A percentile compares a stretch with the other conserved stretches of the same genome.
Evolutionary conservation across 768 basidiomycete genomes (phyloP).

Genomic region (Tubosaeta sp.): DNA sequence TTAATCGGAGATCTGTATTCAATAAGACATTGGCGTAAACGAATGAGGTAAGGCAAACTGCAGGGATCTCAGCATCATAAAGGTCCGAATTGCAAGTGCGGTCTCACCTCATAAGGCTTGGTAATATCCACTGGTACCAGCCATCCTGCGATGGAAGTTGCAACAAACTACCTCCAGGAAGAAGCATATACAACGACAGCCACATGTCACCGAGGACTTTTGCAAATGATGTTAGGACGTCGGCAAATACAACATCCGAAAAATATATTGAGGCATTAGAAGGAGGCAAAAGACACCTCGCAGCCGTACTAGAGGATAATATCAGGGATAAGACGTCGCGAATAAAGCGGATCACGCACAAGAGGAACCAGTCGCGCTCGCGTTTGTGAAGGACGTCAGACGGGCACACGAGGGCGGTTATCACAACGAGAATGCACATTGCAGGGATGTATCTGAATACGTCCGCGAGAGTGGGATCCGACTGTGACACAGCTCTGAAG

Average conservation of each 20-base stretch:
- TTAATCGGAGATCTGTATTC: conserved; percentile 70
- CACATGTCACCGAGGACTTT: conserved; percentile 95
- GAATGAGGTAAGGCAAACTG: conserved; percentile 83
- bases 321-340: not conserved
- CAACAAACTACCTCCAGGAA: conserved; percentile 75
- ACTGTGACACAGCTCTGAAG: conserved; percentile 59
- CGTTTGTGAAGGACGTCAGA: conserved; percentile 60
- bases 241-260: conserved; percentile 89
- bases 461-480: conserved; percentile 61
- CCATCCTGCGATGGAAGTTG: conserved; percentile 58
- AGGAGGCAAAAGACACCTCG: conserved; percentile 71
- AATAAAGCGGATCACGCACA: conserved; percentile 48
- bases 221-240: conserved; percentile 94
- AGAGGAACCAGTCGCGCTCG: conserved; percentile 74
- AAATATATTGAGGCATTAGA: conserved; percentile 67
- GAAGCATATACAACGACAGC: conserved; percentile 84
- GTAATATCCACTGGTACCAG: conserved; percentile 70
- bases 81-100: not conserved
- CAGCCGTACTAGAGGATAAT: conserved; percentile 50
- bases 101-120: conserved; percentile 81
- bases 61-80: conserved; percentile 2
- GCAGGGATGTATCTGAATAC: conserved; percentile 72
- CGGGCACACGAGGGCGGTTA: conserved; percentile 61
- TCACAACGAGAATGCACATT: conserved; percentile 54
- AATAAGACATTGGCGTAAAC: conserved; percentile 89